Base-by-base conservation (phyloP, 1,139 yeast genomes). In the Yamadazyma spencermartinsiae region DNA sequence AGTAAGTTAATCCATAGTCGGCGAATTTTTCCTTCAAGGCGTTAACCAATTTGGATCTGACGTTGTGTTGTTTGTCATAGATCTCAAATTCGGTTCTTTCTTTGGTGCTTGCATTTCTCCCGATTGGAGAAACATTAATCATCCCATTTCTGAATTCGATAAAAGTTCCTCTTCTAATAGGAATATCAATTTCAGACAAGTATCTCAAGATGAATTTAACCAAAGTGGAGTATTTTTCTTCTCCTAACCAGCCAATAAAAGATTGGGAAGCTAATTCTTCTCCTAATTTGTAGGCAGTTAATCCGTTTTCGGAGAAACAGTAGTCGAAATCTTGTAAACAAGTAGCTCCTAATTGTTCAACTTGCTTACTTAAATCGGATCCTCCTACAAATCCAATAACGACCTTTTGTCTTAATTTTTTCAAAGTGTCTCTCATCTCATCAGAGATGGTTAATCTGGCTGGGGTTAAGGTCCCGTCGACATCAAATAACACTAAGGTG, bases 371-470 rank as follows among this genome's bases (percentile, higher is more conserved):
- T 56, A 94, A 80, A 66, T 92, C 98, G 37, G 95, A 84, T 53
- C 99, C 99, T 64, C 99, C 99, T 50, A 92, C 99, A 55, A 90
- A 92, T 41, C 99, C 99, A 69, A 92, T 80, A 38, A 86, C 96
- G 52, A 81, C 92, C 73, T 89, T 88, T 72, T 88, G 72, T 72
- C 96, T 86, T 62, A 94, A 79, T 54, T 82, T 79, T 45, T 66
- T 65, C 56, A 92, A 78, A 38, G 86, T 72, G 48, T 77, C 65
- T 58, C 72, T 79, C 83, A 92, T 86, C 66, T 89, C 96, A 40
- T 80, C 85, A 35, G 96, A 82, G 56, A 87, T 71, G 39, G 58
- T 68, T 63, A 86, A 80, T 74, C 99, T 86, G 44, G 98, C 98
- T 51, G 98, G 98, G 34, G 98, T 92, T 65, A 92, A 78, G 42